A percentile compares a stretch with the other conserved stretches of the same genome.
These are phyloP conservation scores for Phytophthora lateralis DNA, from an alignment of 352 stramenopile genomes.

Conservation along the genomic window DNA sequence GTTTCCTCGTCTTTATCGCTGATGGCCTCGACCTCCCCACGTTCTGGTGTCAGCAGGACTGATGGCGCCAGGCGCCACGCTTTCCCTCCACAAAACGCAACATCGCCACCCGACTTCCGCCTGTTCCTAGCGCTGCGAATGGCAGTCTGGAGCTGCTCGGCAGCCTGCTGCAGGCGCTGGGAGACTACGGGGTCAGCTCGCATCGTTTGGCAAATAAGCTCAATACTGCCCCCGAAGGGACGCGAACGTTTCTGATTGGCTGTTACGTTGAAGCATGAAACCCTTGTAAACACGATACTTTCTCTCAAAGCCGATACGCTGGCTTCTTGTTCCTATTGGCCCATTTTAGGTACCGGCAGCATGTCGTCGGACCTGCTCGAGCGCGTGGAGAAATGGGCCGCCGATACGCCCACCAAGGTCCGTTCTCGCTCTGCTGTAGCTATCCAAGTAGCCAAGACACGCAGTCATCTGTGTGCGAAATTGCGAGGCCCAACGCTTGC, in stretches of 20 bases:
- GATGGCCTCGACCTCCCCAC: not conserved
- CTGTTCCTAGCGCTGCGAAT: conserved; percentile 44
- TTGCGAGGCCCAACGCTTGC: not conserved
- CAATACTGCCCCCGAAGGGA: conserved; percentile 17
- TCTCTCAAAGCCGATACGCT: conserved; percentile 9
- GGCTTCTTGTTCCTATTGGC: conserved; percentile 18
- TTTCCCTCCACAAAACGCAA: conserved; percentile 3
- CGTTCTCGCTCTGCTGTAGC: not conserved
- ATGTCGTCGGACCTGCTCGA: conserved; percentile 82
- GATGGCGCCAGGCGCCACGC: conserved; percentile 24
- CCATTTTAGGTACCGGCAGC: conserved; percentile 11
- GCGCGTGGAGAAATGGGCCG: conserved; percentile 75
- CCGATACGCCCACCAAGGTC: conserved; percentile 72
- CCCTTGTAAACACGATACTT: not conserved
- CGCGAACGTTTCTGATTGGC: conserved; percentile 28
- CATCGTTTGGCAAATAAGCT: conserved; percentile 4
- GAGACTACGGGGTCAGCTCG: conserved; percentile 30
- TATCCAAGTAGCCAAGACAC: conserved; percentile 6
- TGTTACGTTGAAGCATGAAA: conserved; percentile 16
- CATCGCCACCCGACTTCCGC: conserved; percentile 1
- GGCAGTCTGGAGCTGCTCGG: conserved; percentile 59
- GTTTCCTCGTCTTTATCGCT: not conserved
- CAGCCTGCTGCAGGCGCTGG: conserved; percentile 45
- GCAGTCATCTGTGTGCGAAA: not conserved
- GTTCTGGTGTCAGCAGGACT: conserved; percentile 17